phyloP scores from a whole-genome alignment of 192 early-diverging fungal genomes.

The Backusella parvicylindrica region DNA sequence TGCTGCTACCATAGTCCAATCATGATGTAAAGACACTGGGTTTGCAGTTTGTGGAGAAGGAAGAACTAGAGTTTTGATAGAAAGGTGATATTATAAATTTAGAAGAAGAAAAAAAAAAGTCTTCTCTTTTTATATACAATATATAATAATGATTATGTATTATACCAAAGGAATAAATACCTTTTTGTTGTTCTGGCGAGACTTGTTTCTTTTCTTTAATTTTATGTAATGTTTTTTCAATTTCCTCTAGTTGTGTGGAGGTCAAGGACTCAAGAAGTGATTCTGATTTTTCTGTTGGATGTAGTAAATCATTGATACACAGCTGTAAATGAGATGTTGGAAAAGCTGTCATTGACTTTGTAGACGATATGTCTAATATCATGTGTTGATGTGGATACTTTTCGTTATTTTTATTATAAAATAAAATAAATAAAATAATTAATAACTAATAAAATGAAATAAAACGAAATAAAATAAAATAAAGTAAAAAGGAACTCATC shows the following conservation, averaged over 20 bases:
- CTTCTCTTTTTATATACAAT: neutral
- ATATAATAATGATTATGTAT: neutral
- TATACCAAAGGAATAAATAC: neutral
- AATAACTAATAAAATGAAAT: neutral
- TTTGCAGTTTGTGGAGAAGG: neutral
- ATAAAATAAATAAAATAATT: too few relatives aligned
- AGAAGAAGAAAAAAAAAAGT: neutral
- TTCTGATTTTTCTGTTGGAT: constrained; percentile 22
- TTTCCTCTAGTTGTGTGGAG: constrained; percentile 11
- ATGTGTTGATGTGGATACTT: neutral
- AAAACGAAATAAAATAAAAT: neutral
- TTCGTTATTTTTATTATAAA: neutral
- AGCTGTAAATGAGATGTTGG: constrained; percentile 10
- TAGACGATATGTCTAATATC: constrained; percentile 2
- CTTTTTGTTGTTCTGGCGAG: constrained; percentile 5
- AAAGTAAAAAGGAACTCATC: neutral
- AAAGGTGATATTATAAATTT: neutral
- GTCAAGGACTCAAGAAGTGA: constrained; percentile 18
- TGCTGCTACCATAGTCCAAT: constrained; percentile 16
- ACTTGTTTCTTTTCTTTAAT: constrained; percentile 22
- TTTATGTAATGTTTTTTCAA: constrained; percentile 21
- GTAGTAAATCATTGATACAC: constrained; percentile 19
- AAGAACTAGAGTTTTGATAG: neutral
- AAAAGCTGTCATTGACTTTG: neutral
- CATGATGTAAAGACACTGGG: neutral